A percentile compares a stretch with the other conserved stretches of the same genome.
Evolutionary conservation across 768 basidiomycete genomes (phyloP).

Genomic region (Leucosporidium yakuticum): DNA sequence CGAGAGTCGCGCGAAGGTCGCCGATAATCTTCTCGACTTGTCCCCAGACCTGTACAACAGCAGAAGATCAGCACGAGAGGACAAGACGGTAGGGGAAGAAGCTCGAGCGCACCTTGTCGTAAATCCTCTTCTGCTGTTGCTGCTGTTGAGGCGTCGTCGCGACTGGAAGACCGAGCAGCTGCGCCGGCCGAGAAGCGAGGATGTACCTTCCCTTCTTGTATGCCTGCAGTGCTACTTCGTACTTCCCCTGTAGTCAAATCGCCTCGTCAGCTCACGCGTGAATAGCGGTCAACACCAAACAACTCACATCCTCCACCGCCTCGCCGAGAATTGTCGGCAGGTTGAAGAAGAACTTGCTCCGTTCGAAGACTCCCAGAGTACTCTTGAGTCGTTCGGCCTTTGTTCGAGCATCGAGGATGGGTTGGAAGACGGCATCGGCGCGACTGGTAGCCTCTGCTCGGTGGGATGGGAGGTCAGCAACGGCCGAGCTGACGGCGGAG

Average conservation of each 20-base stretch:
- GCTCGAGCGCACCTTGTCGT: conserved; percentile 60
- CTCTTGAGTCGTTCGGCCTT: conserved; percentile 89
- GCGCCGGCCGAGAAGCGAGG: conserved; percentile 79
- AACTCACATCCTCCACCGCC: conserved; percentile 73
- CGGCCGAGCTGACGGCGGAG: not conserved
- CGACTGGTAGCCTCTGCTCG: conserved; percentile 74
- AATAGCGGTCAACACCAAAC: not conserved
- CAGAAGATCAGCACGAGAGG: not conserved
- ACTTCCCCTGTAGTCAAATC: conserved; percentile 62
- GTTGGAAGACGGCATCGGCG: conserved; percentile 91
- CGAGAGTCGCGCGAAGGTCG: conserved; percentile 74
- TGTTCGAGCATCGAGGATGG: conserved; percentile 88
- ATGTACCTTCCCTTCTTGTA: conserved; percentile 96
- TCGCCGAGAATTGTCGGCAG: conserved; percentile 86
- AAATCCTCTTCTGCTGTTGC: conserved; percentile 78
- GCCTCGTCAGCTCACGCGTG: conserved; percentile 4
- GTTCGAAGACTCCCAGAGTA: conserved; percentile 89
- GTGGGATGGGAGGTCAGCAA: not conserved
- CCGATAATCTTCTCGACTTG: conserved; percentile 91
- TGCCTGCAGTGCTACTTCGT: conserved; percentile 85
- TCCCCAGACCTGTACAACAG: conserved; percentile 60
- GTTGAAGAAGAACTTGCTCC: conserved; percentile 97
- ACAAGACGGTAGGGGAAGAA: not conserved
- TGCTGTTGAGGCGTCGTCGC: conserved; percentile 56
- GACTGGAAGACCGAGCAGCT: conserved; percentile 56